Evolutionary conservation across 768 basidiomycete genomes (phyloP).

Genomic region (Suillus lakei): DNA sequence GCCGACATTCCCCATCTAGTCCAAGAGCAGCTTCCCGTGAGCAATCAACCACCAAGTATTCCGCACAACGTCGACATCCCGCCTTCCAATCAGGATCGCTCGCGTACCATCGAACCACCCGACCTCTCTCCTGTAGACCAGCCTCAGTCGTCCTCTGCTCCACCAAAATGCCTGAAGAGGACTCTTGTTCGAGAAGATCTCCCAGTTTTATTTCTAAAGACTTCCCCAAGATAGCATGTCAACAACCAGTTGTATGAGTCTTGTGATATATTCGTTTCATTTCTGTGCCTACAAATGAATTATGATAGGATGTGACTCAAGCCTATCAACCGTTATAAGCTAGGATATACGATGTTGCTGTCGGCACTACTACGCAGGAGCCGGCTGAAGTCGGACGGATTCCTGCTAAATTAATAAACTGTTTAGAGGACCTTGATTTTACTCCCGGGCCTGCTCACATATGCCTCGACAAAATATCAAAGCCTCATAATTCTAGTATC

Average conservation of each 20-base stretch:
- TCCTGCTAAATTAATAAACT: neutral
- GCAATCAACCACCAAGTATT: neutral
- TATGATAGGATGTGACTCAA: neutral
- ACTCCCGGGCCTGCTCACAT: neutral
- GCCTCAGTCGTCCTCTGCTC: neutral
- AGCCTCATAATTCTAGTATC: neutral
- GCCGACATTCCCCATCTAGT: neutral
- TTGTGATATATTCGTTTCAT: neutral
- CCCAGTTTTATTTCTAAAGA: neutral
- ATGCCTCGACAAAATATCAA: neutral
- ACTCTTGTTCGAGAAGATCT: neutral
- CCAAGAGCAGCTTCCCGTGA: constrained; percentile 1
- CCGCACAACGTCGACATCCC: neutral
- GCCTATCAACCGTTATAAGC: neutral
- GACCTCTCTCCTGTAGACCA: neutral
- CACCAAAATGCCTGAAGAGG: neutral
- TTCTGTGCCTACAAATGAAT: neutral
- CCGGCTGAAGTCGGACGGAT: neutral
- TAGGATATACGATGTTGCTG: neutral
- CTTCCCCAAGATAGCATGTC: neutral
- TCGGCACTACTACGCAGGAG: neutral
- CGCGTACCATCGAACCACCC: neutral
- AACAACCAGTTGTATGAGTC: neutral
- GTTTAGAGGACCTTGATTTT: neutral
- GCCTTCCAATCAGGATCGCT: neutral